These are phyloP conservation scores for Firmiana major DNA, from an alignment of 345 rosid species.

Conservation along the genomic window DNA sequence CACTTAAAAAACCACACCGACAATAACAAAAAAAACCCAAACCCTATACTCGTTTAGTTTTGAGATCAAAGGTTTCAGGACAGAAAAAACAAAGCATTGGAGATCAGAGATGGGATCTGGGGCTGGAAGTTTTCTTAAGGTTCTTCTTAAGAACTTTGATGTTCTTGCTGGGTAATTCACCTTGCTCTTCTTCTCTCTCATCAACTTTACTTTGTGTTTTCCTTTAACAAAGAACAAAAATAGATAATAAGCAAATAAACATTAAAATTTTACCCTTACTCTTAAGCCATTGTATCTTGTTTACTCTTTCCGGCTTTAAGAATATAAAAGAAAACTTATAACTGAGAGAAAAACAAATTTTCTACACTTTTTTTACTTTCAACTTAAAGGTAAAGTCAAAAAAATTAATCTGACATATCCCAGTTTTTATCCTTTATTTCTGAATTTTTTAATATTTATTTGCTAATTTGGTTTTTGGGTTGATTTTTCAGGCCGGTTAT, in stretches of 20 bases:
- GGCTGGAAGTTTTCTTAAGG: slow-evolving; percentile 19
- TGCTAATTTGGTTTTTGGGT: slow-evolving; percentile 3
- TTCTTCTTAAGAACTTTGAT: slow-evolving; percentile 14
- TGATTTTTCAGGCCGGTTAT: slow-evolving; percentile 8
- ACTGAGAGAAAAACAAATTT: not conserved
- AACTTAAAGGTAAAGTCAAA: not conserved
- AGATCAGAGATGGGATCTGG: slow-evolving; percentile 22
- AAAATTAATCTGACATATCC: not conserved
- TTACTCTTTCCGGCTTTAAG: not conserved
- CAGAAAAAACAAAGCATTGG: not conserved
- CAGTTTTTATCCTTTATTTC: not conserved
- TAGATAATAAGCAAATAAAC: not conserved
- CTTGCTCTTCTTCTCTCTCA: not conserved
- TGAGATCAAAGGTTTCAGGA: slow-evolving; percentile 7
- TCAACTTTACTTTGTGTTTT: not conserved
- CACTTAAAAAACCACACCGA: too few relatives aligned
- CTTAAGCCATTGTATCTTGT: not conserved
- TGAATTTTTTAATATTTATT: not conserved
- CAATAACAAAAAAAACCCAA: not conserved
- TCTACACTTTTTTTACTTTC: not conserved
- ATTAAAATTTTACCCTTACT: not conserved
- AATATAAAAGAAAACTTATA: not conserved
- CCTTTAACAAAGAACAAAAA: not conserved
- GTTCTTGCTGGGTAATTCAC: slow-evolving; percentile 16
- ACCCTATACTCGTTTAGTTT: not conserved